These are phyloP conservation scores for Strobilomyces dryophilus DNA, from an alignment of 768 basidiomycete species.

Conservation along the genomic window DNA sequence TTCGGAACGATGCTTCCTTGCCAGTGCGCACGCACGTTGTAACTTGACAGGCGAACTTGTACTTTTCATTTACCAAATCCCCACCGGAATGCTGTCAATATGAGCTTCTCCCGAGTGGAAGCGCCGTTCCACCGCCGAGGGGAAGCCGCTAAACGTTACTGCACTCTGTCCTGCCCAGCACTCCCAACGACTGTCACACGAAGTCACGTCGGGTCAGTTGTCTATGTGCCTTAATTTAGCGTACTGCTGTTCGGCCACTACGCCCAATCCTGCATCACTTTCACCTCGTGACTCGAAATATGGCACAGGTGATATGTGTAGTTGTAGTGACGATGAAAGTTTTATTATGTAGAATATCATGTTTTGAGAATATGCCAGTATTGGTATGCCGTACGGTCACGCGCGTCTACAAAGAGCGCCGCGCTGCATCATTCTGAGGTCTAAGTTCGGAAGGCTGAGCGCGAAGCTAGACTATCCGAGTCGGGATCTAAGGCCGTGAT, in stretches of 20 bases:
- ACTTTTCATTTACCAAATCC: not conserved
- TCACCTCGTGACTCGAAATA: too few relatives aligned
- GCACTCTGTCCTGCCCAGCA: too few relatives aligned
- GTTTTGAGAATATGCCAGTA: too few relatives aligned
- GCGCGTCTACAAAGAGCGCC: not conserved
- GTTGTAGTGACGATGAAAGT: too few relatives aligned
- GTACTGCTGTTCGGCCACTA: too few relatives aligned
- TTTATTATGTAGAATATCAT: too few relatives aligned
- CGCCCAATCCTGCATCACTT: too few relatives aligned
- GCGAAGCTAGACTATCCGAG: not conserved
- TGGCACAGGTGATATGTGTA: too few relatives aligned
- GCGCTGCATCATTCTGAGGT: not conserved
- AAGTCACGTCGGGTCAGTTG: too few relatives aligned
- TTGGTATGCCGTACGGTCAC: not conserved
- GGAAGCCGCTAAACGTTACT: not conserved
- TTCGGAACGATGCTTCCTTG: not conserved
- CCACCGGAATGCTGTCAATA: not conserved
- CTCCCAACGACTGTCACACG: too few relatives aligned
- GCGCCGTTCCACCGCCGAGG: not conserved
- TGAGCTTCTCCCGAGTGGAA: not conserved
- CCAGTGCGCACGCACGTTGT: not conserved
- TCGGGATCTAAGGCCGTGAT: conserved; percentile 4
- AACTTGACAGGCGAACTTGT: not conserved
- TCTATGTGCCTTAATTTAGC: too few relatives aligned
- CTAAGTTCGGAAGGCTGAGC: not conserved